Base-by-base conservation (phyloP, 495 filamentous ascomycete species). In the Penicillium canariense region DNA sequence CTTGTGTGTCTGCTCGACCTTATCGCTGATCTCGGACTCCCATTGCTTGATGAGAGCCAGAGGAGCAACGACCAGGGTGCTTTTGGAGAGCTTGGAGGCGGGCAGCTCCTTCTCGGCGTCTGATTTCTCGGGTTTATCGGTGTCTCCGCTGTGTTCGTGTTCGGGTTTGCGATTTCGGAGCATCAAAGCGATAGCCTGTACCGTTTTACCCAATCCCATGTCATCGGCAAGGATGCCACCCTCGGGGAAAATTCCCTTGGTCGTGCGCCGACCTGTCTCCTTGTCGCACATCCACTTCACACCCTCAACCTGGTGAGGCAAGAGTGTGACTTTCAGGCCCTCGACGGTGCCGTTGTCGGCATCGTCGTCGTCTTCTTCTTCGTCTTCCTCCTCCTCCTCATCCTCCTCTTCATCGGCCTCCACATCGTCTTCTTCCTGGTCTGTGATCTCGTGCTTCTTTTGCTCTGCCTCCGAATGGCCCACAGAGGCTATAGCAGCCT, bases 1-100 rank as follows among this genome's bases (percentile, higher is more conserved):
- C 56, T 65, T 78, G 59, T 94, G 88, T 5, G 79, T 76, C 30
- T 76, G 66, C 31, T 80, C 73, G 12, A 96, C 84, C 65, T 89
- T 92, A 36, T 86, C 84, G 38, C 84, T 85, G 64, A 98, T 88
- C 68, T 98, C 94, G 2, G 84, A 77, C 68, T 98, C 94, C 94
- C 94, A 98, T 73, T 98, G 94, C 57, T 93, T 90, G 73, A 98
- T 97, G 23, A 98, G 80, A 17, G 93, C 92, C 25, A 98, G 72
- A 14, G 94, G 94, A n/a, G 93, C 94, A 50, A 98, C 87, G 35
- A 98, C 91, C 9, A 98, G 76, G 0, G 94, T 98, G 9, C 84
- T 83, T 60, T 87, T 90, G 62, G 84, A 87, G 35, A 93, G 68
- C 2, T 78, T 75, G 3, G 81, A 70, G 15, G 81, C 73, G 55